A percentile compares a stretch with the other conserved stretches of the same genome.
Conservation (phyloP, 78 protist genomes). For the Bigelowiella natans region DNA sequence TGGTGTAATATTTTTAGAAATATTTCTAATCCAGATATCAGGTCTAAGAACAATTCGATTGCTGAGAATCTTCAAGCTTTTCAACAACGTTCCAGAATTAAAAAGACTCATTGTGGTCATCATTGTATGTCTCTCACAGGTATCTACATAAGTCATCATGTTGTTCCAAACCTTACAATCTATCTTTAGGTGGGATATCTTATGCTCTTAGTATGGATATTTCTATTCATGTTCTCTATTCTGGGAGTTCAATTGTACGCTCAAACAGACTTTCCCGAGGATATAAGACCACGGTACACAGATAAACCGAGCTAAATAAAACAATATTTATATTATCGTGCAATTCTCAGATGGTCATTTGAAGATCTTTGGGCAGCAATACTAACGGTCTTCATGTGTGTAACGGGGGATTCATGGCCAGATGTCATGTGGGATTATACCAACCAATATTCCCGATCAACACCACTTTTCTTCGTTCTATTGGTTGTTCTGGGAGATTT, state of each 20-base stretch:
- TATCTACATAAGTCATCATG: too few species aligned
- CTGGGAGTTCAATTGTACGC: background rate
- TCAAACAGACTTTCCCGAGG: background rate
- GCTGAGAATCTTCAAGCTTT: background rate
- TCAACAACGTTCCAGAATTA: background rate
- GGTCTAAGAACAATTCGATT: background rate
- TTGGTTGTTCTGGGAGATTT: background rate
- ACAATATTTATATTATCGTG: too few species aligned
- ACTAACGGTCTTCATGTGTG: background rate
- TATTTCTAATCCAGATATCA: too few species aligned
- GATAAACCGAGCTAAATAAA: too few species aligned
- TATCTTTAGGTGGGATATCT: background rate
- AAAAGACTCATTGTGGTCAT: background rate
- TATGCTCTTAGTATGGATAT: background rate
- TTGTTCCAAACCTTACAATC: too few species aligned
- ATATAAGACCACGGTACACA: too few species aligned
- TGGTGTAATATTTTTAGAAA: too few species aligned
- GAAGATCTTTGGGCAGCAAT: background rate
- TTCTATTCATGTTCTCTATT: background rate
- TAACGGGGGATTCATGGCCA: background rate
- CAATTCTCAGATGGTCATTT: background rate
- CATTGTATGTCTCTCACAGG: background rate
- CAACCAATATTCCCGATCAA: background rate
- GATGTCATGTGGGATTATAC: background rate
- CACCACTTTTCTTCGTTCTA: background rate